Evolutionary conservation across 495 filamentous ascomycete genomes (phyloP), one percentile per base, ranked within the genome.

Genomic region (Immersiella caudata): DNA sequence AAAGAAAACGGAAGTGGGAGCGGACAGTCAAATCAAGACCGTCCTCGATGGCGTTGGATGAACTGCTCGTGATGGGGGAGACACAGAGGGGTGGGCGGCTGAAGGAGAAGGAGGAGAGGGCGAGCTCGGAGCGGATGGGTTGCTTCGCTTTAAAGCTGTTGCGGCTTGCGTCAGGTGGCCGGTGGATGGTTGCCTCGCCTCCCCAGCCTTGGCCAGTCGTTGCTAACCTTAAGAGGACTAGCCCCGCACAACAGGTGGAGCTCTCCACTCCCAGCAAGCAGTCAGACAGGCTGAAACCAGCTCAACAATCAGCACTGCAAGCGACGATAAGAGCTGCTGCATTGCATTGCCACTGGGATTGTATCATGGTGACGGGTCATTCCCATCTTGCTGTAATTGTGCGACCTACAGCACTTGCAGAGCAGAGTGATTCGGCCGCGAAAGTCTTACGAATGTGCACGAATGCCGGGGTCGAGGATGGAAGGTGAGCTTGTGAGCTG

Each of bases 1-100:
- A 67, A 72, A 66, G 63, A 66, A 71, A 71, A 60, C 67, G 60
- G 69, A 76, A 66, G 65, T 70, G 63, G 64, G 67, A 36, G 50
- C 40, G 52, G 49, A 56, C 54, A 59, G 68, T 54, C 68, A 65
- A 72, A 68, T 33, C 61, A 78, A 74, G 29, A 57, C 57, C 52
- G 66, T 54, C 55, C 67, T 54, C 71, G 78, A 77, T 75, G 65
- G 70, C 73, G 67, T 62, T 71, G 65, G 66, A 68, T 66, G 69
- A 33, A 50, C 46, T 68, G 68, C 56, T 71, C 76, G 73, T 75
- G 78, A 74, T 77, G 75, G 68, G 67, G 62, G 68, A 62, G 71
- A 80, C 76, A 74, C 77, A 76, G 78, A 77, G 80, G 80, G 78
- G 52, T 52, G 57, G 64, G 63, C 52, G 71, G 67, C 73, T 74